Base-by-base conservation (phyloP, 2,329 filamentous ascomycete genomes). In the Trichoderma harzianum region DNA sequence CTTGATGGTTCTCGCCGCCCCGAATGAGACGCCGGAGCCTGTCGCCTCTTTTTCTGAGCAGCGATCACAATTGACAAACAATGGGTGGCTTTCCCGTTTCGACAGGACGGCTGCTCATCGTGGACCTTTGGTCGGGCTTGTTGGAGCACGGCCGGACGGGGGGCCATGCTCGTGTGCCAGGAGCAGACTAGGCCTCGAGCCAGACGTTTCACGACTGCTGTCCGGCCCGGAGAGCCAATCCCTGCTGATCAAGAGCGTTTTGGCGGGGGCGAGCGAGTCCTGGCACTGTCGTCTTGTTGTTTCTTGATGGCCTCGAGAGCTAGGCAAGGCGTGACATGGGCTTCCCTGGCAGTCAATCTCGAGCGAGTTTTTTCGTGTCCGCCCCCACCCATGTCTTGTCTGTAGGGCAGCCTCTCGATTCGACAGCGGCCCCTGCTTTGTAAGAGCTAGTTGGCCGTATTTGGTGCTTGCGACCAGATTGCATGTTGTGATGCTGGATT, bases 191-290 rank as follows among this genome's bases (percentile, higher is more conserved):
- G 67, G 34, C 28, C 67, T 43, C 28, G 28, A 53, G 39, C 67
- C 67, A 69, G 39, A 69, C 57, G 67, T 69, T 69, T 69, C 67
- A 69, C 67, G 67, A 69, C 67, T 69, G 67, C 57, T 69, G 67
- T 51, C 67, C 67, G 67, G 67, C 34, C 67, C 67, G 57, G 67
- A 62, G n/a, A 62, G 57, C 67, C 67, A 69, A 61, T 69, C 67
- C 67, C 30, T 69, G 67, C 16, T 51, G 67, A 62, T 69, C 67
- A 69, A 69, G 67, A 69, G 64, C 47, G 34, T 32, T 66, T 67
- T 67, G 32, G 51, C 24, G 51, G 64, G 64, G 64, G 34, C 39
- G 21, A 47, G 57, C 39, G 21, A 47, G 57, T 34, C 36, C 34
- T 26, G 28, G 39, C 57, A 28, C 24, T n/a, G 26, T 57, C 53